Conservation (phyloP, 176 grass and related monocot genomes). For the Dactylis glomerata region DNA sequence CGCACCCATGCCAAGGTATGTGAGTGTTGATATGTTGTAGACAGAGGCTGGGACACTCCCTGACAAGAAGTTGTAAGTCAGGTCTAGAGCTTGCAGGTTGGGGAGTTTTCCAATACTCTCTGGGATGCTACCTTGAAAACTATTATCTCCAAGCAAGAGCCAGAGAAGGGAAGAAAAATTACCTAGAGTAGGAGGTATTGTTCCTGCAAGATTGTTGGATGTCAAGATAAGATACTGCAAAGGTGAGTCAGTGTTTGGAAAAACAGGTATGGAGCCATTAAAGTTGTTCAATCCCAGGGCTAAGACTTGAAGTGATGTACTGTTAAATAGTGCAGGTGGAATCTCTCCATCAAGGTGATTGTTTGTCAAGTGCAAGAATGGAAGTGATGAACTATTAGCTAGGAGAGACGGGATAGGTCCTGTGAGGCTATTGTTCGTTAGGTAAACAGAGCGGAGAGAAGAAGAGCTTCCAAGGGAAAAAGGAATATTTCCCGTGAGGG, state of each 20-base stretch:
- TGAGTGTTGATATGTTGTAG: constrained; percentile 35
- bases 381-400: neutral
- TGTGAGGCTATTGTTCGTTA: constrained; percentile 19
- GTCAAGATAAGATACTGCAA: neutral
- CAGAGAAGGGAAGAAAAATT: constrained; percentile 20
- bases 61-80: neutral
- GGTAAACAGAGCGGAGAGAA: neutral
- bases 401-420: constrained; percentile 23
- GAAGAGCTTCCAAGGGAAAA: neutral
- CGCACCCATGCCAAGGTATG: neutral
- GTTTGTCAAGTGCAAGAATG: neutral
- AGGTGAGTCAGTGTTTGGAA: neutral
- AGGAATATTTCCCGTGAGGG: constrained; percentile 14
- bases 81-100: neutral
- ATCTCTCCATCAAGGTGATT: constrained; percentile 33
- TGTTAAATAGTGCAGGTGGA: constrained; percentile 3
- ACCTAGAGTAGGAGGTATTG: constrained; percentile 31
- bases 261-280: neutral
- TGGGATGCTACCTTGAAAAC: neutral
- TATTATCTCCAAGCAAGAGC: constrained; percentile 22
- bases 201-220: constrained; percentile 21
- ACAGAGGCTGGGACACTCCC: constrained; percentile 17
- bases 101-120: neutral
- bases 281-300: neutral
- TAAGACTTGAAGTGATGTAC: neutral